phyloP scores from a whole-genome alignment of 2,329 filamentous ascomycete species.

The Talaromyces pinophilus region DNA sequence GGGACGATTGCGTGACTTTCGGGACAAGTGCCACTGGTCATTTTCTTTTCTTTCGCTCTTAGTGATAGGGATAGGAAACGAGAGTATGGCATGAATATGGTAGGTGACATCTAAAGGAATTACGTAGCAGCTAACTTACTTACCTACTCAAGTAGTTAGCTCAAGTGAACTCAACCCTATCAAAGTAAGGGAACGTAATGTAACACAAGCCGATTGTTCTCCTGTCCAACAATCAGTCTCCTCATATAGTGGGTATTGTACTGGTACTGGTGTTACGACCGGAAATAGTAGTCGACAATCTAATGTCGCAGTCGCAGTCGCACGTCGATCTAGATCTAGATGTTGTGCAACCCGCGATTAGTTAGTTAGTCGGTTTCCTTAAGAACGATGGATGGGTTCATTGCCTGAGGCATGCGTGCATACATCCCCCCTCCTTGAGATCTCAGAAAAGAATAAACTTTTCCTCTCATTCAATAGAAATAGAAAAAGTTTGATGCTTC shows the following conservation, averaged over 20 bases:
- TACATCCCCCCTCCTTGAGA: no score
- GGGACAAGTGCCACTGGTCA: neutral
- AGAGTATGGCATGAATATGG: neutral
- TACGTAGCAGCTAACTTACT: neutral
- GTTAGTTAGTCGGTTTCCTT: neutral
- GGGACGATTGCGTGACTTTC: constrained; percentile 5
- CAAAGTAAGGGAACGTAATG: neutral
- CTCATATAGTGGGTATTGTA: no score
- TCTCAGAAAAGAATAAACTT: neutral
- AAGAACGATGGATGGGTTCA: neutral
- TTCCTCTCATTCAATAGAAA: neutral
- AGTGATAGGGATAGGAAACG: neutral
- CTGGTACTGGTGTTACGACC: neutral
- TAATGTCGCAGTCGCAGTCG: neutral
- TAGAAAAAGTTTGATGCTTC: neutral
- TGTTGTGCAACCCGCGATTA: neutral
- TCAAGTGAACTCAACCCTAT: neutral
- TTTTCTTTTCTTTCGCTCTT: neutral
- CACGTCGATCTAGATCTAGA: neutral
- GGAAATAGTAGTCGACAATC: constrained; percentile 4
- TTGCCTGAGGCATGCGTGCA: neutral
- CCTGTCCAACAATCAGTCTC: neutral
- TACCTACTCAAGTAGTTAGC: no score
- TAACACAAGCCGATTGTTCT: neutral
- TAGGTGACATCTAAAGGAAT: neutral